Evolutionary conservation across 345 rosid genomes (phyloP).

Genomic region (thale cress (Arabidopsis thaliana)): TAIR10.1 NC_003075.7:10085001-10085500

Average conservation of each 20-base stretch:
- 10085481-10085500: constrained; percentile 84
- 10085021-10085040: constrained; percentile 75
- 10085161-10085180: constrained; percentile 92
- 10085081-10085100: constrained; percentile 97
- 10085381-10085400: constrained; percentile 96
- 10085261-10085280: constrained; percentile 32
- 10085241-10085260: neutral
- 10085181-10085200: constrained; percentile 97
- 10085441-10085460: constrained; percentile 88
- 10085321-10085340: constrained; percentile 93
- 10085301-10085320: constrained; percentile 81
- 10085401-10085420: constrained; percentile 82
- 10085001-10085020: constrained; percentile 43
- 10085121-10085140: constrained; percentile 94
- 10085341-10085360: constrained; percentile 93
- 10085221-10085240: constrained; percentile 41
- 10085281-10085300: neutral
- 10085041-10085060: constrained; percentile 95
- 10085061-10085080: constrained; percentile 90
- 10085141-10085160: constrained; percentile 94
- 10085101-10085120: constrained; percentile 91
- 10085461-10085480: constrained; percentile 91
- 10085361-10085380: constrained; percentile 98
- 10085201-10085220: constrained; percentile 99
- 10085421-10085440: constrained; percentile 92